Evolutionary conservation across 495 filamentous ascomycete species (phyloP), one percentile per base, ranked within the genome.

Genomic region (Penicillium cosmopolitanum): DNA sequence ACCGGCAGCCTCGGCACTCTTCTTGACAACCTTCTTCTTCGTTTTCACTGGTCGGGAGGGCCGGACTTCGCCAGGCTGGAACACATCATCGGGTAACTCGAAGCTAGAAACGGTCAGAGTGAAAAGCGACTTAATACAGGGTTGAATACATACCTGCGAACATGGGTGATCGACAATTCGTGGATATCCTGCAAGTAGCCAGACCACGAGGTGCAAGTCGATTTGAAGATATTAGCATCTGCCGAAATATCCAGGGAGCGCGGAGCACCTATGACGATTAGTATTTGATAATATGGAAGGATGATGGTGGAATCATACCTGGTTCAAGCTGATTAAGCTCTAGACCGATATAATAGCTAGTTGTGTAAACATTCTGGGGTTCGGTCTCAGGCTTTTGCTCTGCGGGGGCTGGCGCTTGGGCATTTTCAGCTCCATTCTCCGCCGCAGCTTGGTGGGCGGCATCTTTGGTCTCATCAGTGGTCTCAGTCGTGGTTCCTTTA

Each of bases 21-120:
- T 85, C 35, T 71, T 54, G 31, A 75, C 80, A 28, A 48, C 46
- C 21, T 48, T 48, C 77, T 87, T 92, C 68, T 85, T 87, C 71
- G 82, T 84, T 21, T 85, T 87, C 72, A 81, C 84, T 16, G 87
- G 82, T 54, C 82, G 86, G 6, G 71, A 64, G 13, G 91, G 90
- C 61, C 85, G 88, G 23, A 74, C 76, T 73, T 98, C 95, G 58
- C 92, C 93, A 5, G 86, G 75, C 57, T 87, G 82, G 71, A 98
- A 98, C 1, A 98, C 87, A 71, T 98, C 92, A 53, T 88, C 85
- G 18, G 95, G 96, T 18, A 98, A 80, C 67, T 92, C 89, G 66
- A 87, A 91, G 70, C 92, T 96, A 54, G 6, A 64, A 36, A 36
- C 44, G 52, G 40, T 54, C 62, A 64, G 67, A 57, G 67, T 34